These are phyloP conservation scores for Serpula lacrymans DNA, from an alignment of 768 basidiomycete species.

Conservation along the genomic window DNA sequence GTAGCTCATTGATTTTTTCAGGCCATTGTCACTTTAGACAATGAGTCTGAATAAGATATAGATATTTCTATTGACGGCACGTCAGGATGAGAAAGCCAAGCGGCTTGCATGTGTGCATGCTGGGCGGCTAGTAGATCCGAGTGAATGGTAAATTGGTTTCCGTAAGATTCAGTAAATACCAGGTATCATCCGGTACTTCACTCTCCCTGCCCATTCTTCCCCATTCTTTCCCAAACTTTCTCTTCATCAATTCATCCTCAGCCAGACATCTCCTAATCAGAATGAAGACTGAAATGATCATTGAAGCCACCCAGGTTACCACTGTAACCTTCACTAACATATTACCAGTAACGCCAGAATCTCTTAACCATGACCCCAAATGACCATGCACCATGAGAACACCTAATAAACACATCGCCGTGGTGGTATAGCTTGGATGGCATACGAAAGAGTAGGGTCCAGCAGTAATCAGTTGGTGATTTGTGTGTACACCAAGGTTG, in stretches of 20 bases:
- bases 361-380: constrained; percentile 11
- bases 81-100: too few species aligned
- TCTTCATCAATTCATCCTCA: constrained; percentile 30
- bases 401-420: constrained; percentile 7
- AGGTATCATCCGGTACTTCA: constrained; percentile 32
- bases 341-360: constrained; percentile 7
- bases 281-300: constrained; percentile 28
- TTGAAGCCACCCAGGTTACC: constrained; percentile 23
- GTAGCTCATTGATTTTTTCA: too few species aligned
- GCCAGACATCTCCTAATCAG: constrained; percentile 2
- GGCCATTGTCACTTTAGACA: too few species aligned
- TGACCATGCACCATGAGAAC: constrained; percentile 4
- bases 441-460: constrained; percentile 28
- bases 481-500: constrained; percentile 17
- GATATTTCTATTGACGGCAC: too few species aligned
- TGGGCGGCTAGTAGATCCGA: too few species aligned
- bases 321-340: constrained; percentile 30
- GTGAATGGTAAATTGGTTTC: too few species aligned
- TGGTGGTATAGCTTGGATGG: constrained; percentile 26
- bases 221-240: constrained; percentile 32
- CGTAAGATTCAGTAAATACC: constrained; percentile 22
- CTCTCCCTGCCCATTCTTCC: constrained; percentile 26
- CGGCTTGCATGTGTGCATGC: too few species aligned
- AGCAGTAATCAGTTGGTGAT: constrained; percentile 23
- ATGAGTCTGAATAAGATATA: too few species aligned